Conservation (phyloP, 2,329 filamentous ascomycete species). For the Aureobasidium vineae region DNA sequence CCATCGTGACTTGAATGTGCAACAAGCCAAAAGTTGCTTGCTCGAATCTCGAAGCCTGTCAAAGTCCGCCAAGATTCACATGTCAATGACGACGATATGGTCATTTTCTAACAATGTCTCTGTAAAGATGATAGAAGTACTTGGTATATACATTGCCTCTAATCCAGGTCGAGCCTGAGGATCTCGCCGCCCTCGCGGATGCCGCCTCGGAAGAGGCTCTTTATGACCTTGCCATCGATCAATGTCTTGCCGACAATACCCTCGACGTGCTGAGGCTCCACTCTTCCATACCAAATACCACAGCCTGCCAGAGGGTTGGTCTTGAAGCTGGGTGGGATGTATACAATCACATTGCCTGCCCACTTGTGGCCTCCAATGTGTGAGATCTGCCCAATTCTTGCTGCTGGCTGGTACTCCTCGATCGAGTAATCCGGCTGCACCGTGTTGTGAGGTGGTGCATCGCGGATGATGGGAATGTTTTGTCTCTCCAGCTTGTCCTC, state of each 20-base stretch:
- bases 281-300: slow-evolving; percentile 79
- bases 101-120: not conserved
- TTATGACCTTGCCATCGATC: slow-evolving; percentile 63
- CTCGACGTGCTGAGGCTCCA: slow-evolving; percentile 72
- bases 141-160: not conserved
- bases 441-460: slow-evolving; percentile 40
- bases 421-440: slow-evolving; percentile 33
- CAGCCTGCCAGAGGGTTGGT: slow-evolving; percentile 63
- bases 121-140: not conserved
- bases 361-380: slow-evolving; percentile 85
- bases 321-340: slow-evolving; percentile 60
- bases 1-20: not conserved
- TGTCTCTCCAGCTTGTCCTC: slow-evolving; percentile 54
- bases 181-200: slow-evolving; percentile 45
- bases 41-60: not conserved
- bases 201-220: slow-evolving; percentile 69
- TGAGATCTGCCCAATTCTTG: slow-evolving; percentile 67
- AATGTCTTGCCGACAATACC: slow-evolving; percentile 73
- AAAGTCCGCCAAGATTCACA: slow-evolving; percentile 20
- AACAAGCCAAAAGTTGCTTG: not conserved
- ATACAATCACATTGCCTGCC: slow-evolving; percentile 80
- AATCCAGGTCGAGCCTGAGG: slow-evolving; percentile 12
- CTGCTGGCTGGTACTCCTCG: slow-evolving; percentile 41
- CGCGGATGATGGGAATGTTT: slow-evolving; percentile 50
- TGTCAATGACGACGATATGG: slow-evolving; percentile 13